Percentiles rank a stretch among this genome's conserved stretches.
Conservation (phyloP, 352 stramenopile species). For the Phytophthora melonis region DNA sequence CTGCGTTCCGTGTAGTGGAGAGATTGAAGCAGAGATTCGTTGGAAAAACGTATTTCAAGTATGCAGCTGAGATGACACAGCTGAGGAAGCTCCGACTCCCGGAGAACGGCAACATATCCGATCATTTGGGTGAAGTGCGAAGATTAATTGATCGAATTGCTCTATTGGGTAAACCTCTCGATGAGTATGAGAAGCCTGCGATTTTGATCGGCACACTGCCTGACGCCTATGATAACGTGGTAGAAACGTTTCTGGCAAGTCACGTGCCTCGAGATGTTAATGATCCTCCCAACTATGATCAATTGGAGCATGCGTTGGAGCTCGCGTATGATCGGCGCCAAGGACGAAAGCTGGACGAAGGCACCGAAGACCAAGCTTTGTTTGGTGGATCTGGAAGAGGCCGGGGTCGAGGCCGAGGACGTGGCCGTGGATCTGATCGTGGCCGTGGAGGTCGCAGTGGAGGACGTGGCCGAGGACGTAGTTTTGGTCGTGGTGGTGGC, state of each 20-base stretch:
- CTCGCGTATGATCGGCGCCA: neutral
- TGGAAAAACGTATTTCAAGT: conserved; percentile 19
- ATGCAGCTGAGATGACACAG: conserved; percentile 15
- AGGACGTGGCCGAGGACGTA: neutral
- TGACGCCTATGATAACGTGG: conserved; percentile 11
- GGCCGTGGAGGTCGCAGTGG: too few relatives aligned
- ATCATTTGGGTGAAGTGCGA: conserved; percentile 26
- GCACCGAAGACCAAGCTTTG: neutral
- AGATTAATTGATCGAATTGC: conserved; percentile 16
- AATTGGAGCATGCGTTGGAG: neutral
- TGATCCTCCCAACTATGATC: conserved; percentile 4
- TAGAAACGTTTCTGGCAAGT: conserved; percentile 25
- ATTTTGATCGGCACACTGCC: conserved; percentile 22
- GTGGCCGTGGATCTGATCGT: neutral
- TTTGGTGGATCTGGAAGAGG: conserved; percentile 2
- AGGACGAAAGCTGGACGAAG: neutral
- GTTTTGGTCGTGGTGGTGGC: neutral
- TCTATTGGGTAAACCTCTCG: conserved; percentile 7
- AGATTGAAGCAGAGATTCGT: conserved; percentile 18
- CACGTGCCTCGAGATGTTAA: conserved; percentile 2
- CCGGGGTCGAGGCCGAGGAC: neutral
- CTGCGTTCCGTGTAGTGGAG: conserved; percentile 12
- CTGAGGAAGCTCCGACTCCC: conserved; percentile 13
- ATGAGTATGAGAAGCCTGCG: conserved; percentile 25
- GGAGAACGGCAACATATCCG: conserved; percentile 1